Evolutionary conservation across 176 grass and related monocot species (phyloP), one percentile per base, ranked within the genome.

Genomic region (Panicum miliaceum): DNA sequence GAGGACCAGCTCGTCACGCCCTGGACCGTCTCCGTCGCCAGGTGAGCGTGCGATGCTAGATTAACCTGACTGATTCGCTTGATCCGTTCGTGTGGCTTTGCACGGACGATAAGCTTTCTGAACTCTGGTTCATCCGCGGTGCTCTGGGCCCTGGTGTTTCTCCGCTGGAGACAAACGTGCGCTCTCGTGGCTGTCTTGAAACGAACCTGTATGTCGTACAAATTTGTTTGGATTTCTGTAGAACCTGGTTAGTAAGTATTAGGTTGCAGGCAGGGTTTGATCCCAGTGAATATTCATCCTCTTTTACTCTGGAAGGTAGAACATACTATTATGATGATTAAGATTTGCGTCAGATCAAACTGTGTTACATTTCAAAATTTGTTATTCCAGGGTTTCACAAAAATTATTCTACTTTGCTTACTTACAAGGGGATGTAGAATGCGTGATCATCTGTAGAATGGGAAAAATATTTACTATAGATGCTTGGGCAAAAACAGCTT

Each of bases 1-100:
- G 89, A 94, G 88, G 96, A 99, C 47, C 93, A 96, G 72, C 89
- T 99, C 69, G 91, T 98, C 83, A 95, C 96, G 80, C 96, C 93
- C 7, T 98, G 96, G 96, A 92, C 89, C 57, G 74, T 99, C 57
- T 90, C 96, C 76, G 93, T 99, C 37, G 93, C 93, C 37, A 96
- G 96, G 93, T 98, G 48, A 87, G 79, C 40, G 16, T 19, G 61
- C 43, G 61, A 35, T 65, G 43, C 64, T 41, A 19, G 27, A n/a
- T 19, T 53, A 20, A 6, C 15, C 15, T 12, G 8, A 11, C 15
- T 19, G 8, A 11, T 22, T 50, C 29, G 20, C 78, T 12, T 25
- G 57, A 48, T 84, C 69, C 73, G 5, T 78, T 78, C 40, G 4
- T 54, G 40, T 14, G 20, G 16, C 32, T 57, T 4, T 64, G 13